Conservation (phyloP, 768 basidiomycete species). For the Auricularia cornea region DNA sequence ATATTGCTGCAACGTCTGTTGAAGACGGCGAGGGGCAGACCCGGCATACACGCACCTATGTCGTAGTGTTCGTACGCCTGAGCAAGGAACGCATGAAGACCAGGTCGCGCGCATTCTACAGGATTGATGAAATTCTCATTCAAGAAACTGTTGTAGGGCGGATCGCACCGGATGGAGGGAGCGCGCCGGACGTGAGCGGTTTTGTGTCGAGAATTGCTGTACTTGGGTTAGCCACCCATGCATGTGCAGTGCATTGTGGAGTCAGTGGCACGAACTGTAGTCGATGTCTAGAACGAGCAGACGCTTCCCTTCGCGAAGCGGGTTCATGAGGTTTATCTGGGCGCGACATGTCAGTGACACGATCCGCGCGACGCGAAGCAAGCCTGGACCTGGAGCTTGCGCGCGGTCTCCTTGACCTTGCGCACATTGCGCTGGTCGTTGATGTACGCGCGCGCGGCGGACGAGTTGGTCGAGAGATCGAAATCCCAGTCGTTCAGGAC, state of each 20-base stretch:
- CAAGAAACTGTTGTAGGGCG: too few species aligned
- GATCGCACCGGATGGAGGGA: slow-evolving; percentile 32
- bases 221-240: neutral
- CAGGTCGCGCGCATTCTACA: slow-evolving; percentile 72
- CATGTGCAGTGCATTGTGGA: neutral
- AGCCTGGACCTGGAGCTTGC: slow-evolving; percentile 36
- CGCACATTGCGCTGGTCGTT: slow-evolving; percentile 76
- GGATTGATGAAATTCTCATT: slow-evolving; percentile 27
- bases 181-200: slow-evolving; percentile 69
- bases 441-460: slow-evolving; percentile 45
- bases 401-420: slow-evolving; percentile 66
- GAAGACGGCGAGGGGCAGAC: too few species aligned
- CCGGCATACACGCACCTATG: slow-evolving; percentile 45
- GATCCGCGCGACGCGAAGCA: neutral
- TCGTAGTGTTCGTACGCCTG: slow-evolving; percentile 77
- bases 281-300: slow-evolving; percentile 52
- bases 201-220: slow-evolving; percentile 79
- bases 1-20: slow-evolving; percentile 15
- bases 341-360: neutral
- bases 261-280: neutral
- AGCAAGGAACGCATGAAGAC: slow-evolving; percentile 77
- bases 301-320: slow-evolving; percentile 66
- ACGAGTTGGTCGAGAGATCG: slow-evolving; percentile 60
- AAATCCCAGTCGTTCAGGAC: slow-evolving; percentile 77
- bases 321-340: slow-evolving; percentile 59